phyloP scores from a whole-genome alignment of 2,329 filamentous ascomycete species.

The Aspergillus versicolor region DNA sequence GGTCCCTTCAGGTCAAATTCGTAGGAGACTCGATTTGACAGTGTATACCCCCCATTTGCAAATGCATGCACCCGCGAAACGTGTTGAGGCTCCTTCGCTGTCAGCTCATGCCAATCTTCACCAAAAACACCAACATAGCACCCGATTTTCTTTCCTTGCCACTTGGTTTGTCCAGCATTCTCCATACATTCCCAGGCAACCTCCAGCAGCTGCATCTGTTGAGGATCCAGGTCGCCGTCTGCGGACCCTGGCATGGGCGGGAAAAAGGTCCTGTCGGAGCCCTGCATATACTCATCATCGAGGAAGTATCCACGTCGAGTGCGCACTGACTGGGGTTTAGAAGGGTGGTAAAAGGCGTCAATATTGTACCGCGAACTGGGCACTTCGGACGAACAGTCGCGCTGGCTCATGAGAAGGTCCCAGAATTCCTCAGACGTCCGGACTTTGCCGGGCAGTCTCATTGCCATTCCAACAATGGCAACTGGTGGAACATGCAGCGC shows the following conservation, averaged over 20 bases:
- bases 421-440: slow-evolving; percentile 17
- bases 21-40: slow-evolving; percentile 13
- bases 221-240: slow-evolving; percentile 27
- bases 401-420: slow-evolving; percentile 20
- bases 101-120: slow-evolving; percentile 26
- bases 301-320: slow-evolving; percentile 29
- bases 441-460: slow-evolving; percentile 23
- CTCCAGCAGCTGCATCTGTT: slow-evolving; percentile 34
- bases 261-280: slow-evolving; percentile 30
- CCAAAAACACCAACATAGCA: slow-evolving; percentile 26
- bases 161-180: slow-evolving; percentile 26
- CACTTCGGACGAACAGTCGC: slow-evolving; percentile 13
- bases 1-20: background rate
- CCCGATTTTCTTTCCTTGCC: slow-evolving; percentile 32
- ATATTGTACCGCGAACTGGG: slow-evolving; percentile 25
- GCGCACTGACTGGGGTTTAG: slow-evolving; percentile 8
- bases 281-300: slow-evolving; percentile 24
- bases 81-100: slow-evolving; percentile 17
- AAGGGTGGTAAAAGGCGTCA: slow-evolving; percentile 22
- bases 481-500: background rate
- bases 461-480: slow-evolving; percentile 15
- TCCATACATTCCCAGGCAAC: slow-evolving; percentile 34
- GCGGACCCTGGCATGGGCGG: slow-evolving; percentile 17
- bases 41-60: slow-evolving; percentile 7
- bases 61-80: slow-evolving; percentile 12